These are phyloP conservation scores for Alternaria sp. DNA, from an alignment of 2,329 filamentous ascomycete genomes.

Conservation along the genomic window DNA sequence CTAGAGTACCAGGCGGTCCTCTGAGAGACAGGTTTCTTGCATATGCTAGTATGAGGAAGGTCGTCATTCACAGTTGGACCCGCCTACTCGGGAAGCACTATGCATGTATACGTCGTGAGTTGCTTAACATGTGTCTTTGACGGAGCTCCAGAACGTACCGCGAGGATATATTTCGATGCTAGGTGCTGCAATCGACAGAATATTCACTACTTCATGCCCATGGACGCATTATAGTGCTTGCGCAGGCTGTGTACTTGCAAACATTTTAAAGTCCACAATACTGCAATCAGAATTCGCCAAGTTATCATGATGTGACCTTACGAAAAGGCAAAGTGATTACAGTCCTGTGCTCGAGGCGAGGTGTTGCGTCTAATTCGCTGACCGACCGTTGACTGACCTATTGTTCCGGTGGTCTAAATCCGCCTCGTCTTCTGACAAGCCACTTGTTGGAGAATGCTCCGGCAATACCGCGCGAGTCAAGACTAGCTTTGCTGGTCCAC, in stretches of 20 bases:
- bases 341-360: background rate
- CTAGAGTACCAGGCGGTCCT: background rate
- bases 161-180: background rate
- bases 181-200: background rate
- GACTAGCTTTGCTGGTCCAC: constrained; percentile 18
- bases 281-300: background rate
- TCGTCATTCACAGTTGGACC: background rate
- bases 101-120: background rate
- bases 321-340: background rate
- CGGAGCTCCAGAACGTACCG: background rate
- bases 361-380: background rate
- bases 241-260: no score
- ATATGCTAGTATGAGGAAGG: background rate
- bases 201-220: background rate
- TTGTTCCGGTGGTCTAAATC: constrained; percentile 5
- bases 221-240: background rate
- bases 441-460: constrained; percentile 11
- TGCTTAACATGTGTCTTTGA: background rate
- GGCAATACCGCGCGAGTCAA: constrained; percentile 21
- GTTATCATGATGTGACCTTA: background rate
- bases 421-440: constrained; percentile 6
- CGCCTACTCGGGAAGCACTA: background rate
- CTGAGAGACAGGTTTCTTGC: background rate
- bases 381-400: background rate
- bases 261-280: background rate